phyloP scores from a whole-genome alignment of 768 basidiomycete species.

The Suillus variegatus region DNA sequence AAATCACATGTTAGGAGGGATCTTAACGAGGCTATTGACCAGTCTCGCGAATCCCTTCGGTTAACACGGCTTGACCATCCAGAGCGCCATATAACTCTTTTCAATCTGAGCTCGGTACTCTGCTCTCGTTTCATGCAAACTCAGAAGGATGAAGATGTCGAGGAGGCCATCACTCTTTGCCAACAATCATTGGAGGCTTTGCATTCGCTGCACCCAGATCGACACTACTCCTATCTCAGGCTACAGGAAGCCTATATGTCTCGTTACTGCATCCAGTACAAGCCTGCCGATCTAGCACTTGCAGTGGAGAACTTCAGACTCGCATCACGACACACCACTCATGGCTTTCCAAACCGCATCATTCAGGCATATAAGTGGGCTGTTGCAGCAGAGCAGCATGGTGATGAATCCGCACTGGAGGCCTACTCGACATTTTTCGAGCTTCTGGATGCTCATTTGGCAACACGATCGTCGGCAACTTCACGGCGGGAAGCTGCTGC shows the following conservation, averaged over 20 bases:
- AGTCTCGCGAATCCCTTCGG: background rate
- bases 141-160: background rate
- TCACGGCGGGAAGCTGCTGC: no score
- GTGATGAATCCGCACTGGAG: background rate
- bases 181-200: background rate
- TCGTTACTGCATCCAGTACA: background rate
- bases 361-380: background rate
- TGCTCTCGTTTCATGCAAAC: background rate
- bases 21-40: background rate
- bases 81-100: background rate
- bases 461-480: background rate
- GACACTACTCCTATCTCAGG: background rate
- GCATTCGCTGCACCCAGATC: background rate
- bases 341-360: background rate
- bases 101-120: background rate
- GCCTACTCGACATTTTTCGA: constrained; percentile 3
- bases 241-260: background rate
- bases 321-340: background rate
- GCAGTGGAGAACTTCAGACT: background rate
- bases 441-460: constrained; percentile 6
- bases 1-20: background rate
- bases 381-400: no score
- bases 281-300: background rate
- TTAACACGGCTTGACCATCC: background rate
- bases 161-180: background rate